Percentiles rank a stretch among this genome's conserved stretches.
These are phyloP conservation scores for Eleusine coracana DNA, from an alignment of 176 grass and related monocot genomes.

Conservation along the genomic window DNA sequence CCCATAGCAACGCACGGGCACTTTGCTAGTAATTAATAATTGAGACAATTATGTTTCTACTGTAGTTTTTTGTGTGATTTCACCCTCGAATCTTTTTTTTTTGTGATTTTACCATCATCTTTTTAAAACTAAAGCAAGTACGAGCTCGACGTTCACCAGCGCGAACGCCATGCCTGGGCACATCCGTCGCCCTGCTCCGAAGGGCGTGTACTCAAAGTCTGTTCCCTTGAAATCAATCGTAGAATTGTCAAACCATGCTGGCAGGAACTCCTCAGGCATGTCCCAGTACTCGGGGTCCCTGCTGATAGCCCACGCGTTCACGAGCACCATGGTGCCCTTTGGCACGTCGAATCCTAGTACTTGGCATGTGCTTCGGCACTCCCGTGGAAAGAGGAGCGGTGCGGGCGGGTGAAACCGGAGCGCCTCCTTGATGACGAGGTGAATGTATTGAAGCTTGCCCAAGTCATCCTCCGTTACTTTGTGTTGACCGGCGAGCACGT, in stretches of 20 bases:
- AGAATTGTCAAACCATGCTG: constrained; percentile 20
- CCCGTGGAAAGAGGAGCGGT: constrained; percentile 27
- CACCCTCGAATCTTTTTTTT: too few species aligned
- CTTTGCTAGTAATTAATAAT: too few species aligned
- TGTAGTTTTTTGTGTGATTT: too few species aligned
- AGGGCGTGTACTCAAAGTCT: constrained; percentile 29
- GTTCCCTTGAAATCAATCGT: constrained; percentile 34
- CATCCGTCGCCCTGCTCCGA: constrained; percentile 46
- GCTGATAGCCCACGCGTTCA: constrained; percentile 44
- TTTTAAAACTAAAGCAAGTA: not conserved
- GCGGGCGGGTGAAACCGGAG: constrained; percentile 35
- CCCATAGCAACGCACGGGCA: too few species aligned
- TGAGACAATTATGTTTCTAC: too few species aligned
- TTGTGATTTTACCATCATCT: too few species aligned
- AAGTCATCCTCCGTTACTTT: not conserved
- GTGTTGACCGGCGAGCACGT: not conserved
- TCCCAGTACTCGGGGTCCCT: constrained; percentile 38
- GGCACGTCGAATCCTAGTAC: constrained; percentile 31
- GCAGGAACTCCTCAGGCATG: constrained; percentile 27
- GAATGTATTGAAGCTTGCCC: constrained; percentile 19
- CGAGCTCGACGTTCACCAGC: constrained; percentile 22
- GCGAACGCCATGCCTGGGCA: constrained; percentile 49
- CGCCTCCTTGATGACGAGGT: constrained; percentile 39
- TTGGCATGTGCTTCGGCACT: not conserved
- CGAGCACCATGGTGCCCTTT: constrained; percentile 2